Base-by-base conservation (phyloP, 2,329 filamentous ascomycete species). In the Alternaria dauci region DNA sequence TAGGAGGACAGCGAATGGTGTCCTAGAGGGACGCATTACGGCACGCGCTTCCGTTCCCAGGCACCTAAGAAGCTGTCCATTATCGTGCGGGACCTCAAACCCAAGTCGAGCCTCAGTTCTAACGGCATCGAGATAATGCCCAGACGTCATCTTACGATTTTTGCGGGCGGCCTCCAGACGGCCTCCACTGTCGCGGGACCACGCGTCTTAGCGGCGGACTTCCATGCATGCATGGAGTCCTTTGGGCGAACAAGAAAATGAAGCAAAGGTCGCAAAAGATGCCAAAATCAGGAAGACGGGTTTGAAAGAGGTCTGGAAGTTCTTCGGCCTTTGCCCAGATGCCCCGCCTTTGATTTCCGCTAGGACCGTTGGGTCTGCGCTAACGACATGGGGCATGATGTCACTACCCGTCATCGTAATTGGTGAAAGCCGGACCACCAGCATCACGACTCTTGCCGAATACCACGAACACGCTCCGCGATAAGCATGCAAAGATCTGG, bases 1-100 rank as follows among this genome's bases (percentile, higher is more conserved):
- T 1, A 25, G 23, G 4, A 2, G 2, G 2, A n/a, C 2, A 34
- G 30, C 4, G 2, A 5, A 0, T 12, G 23, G 6, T 26, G 2
- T 23, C 12, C 1, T 48, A 7, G 8, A 18, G 20, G 5, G 12
- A 23, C 38, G 46, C 28, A 18, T 16, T 7, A 34, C 4, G 46
- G 46, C 46, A n/a, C 30, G 30, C 34, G 20, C 2, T 2, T 32
- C n/a, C 44, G 12, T 9, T 14, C 43, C 11, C 6, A 8, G 23
- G 28, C 18, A 25, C 8, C 4, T 41, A 18, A 5, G 11, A 41
- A 25, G 18, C 30, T 0, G 11, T 28, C n/a, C 30, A 1, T 36
- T 28, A 30, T 8, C 46, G 3, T 48, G 46, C 46, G 9, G 46
- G 18, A 48, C 12, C 1, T 5, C 12, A 8, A 36, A 16, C 1